phyloP scores from a whole-genome alignment of 2,329 filamentous ascomycete genomes.

The Cladorrhinum sp. region DNA sequence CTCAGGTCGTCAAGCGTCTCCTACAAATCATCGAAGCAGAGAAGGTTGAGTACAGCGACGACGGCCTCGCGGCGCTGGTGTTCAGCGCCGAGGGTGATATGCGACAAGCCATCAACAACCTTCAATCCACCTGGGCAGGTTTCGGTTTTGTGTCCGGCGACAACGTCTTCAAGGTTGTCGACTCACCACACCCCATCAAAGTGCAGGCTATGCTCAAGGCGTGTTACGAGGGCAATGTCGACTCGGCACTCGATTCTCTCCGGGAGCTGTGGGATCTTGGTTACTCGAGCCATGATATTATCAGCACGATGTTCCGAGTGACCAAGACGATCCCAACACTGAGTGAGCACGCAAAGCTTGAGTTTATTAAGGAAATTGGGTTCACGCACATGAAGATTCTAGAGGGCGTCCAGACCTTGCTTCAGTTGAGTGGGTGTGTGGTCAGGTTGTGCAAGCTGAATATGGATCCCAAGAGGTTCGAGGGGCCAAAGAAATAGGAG shows the following conservation, averaged over 20 bases:
- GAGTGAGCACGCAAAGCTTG: conserved; percentile 90
- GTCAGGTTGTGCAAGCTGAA: conserved; percentile 91
- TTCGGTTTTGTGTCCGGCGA: conserved; percentile 97
- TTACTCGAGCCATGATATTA: conserved; percentile 98
- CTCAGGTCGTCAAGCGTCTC: conserved; percentile 84
- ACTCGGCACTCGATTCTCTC: conserved; percentile 78
- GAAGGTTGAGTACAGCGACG: conserved; percentile 84
- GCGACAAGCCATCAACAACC: conserved; percentile 97
- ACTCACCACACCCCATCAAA: conserved; percentile 95
- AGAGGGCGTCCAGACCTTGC: conserved; percentile 92
- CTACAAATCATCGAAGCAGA: conserved; percentile 92
- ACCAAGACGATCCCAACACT: conserved; percentile 92
- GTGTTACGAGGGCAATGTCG: conserved; percentile 88
- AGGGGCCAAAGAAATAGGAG: conserved; percentile 36
- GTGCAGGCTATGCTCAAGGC: conserved; percentile 98
- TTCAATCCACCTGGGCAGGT: conserved; percentile 88
- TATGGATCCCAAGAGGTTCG: conserved; percentile 87
- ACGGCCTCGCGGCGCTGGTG: conserved; percentile 90
- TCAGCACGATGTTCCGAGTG: conserved; percentile 98
- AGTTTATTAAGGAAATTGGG: conserved; percentile 98
- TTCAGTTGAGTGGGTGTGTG: conserved; percentile 91
- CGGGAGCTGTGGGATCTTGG: conserved; percentile 92
- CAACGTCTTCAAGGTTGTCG: conserved; percentile 97
- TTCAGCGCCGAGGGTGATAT: conserved; percentile 98
- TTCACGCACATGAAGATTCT: conserved; percentile 99